A percentile compares a stretch with the other conserved stretches of the same genome.
Evolutionary conservation across 2,329 filamentous ascomycete species (phyloP).

Genomic region (Fusarium domesticum): DNA sequence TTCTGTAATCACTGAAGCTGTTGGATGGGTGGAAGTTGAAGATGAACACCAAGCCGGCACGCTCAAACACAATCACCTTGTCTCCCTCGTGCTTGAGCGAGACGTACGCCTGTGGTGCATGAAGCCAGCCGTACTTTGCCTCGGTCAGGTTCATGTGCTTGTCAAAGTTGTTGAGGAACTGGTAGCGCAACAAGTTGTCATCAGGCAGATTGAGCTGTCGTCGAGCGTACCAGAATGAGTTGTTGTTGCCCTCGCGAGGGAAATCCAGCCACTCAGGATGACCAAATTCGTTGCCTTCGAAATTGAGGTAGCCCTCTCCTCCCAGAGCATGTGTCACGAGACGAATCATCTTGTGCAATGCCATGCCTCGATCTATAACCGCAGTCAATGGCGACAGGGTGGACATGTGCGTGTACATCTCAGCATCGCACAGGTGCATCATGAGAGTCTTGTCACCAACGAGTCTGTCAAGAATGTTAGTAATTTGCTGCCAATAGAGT

Average conservation of each 20-base stretch:
- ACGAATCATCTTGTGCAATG: constrained; percentile 96
- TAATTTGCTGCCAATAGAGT: constrained; percentile 11
- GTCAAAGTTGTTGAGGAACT: constrained; percentile 92
- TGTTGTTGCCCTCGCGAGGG: constrained; percentile 85
- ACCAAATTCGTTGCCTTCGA: constrained; percentile 97
- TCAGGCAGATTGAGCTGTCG: constrained; percentile 92
- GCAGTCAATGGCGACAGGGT: constrained; percentile 77
- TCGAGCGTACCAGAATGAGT: constrained; percentile 91
- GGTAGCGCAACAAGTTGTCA: constrained; percentile 80
- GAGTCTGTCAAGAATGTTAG: constrained; percentile 52
- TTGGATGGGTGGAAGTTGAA: constrained; percentile 91
- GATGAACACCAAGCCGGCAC: constrained; percentile 83
- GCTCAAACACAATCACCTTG: constrained; percentile 94
- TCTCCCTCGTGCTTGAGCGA: constrained; percentile 90
- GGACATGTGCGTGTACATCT: constrained; percentile 99
- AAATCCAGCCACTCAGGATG: constrained; percentile 99
- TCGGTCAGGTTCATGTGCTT: constrained; percentile 85
- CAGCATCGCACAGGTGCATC: constrained; percentile 96
- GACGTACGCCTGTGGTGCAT: constrained; percentile 81
- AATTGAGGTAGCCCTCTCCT: constrained; percentile 96
- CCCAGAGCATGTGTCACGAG: constrained; percentile 87
- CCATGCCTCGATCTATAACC: constrained; percentile 84
- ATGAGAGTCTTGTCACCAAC: constrained; percentile 96
- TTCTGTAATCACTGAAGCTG: constrained; percentile 88
- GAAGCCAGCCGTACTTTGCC: constrained; percentile 87